phyloP scores from a whole-genome alignment of 2,329 filamentous ascomycete genomes.

The Exophiala lecanii-corni region DNA sequence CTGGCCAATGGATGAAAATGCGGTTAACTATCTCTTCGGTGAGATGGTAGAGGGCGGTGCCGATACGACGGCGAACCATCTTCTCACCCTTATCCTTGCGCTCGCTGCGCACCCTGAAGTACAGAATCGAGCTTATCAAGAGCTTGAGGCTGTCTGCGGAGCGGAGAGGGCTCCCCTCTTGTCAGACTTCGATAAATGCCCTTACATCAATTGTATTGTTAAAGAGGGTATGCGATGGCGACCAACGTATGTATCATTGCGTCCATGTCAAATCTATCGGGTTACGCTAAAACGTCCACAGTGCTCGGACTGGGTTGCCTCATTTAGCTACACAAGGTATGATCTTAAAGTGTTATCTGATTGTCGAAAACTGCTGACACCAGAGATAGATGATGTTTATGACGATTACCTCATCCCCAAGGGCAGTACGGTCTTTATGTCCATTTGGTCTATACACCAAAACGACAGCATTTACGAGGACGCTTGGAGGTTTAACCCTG shows the following conservation, averaged over 20 bases:
- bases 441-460: conserved; percentile 43
- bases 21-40: conserved; percentile 16
- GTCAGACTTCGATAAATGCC: conserved; percentile 28
- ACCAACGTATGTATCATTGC: conserved; percentile 31
- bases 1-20: conserved; percentile 12
- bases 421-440: conserved; percentile 43
- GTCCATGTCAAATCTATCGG: neutral
- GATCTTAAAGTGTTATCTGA: neutral
- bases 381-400: conserved; percentile 40
- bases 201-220: conserved; percentile 31
- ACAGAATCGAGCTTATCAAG: conserved; percentile 40
- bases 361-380: neutral
- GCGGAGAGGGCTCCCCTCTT: conserved; percentile 28
- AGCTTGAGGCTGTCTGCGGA: conserved; percentile 37
- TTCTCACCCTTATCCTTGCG: conserved; percentile 47
- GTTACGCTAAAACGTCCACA: neutral
- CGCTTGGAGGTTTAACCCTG: conserved; percentile 39
- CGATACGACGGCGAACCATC: conserved; percentile 47
- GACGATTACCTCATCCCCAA: conserved; percentile 45
- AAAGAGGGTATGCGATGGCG: conserved; percentile 36
- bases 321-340: neutral
- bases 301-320: neutral
- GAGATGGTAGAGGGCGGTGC: conserved; percentile 19
- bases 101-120: conserved; percentile 45
- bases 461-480: conserved; percentile 37